Evolutionary conservation across 2,329 filamentous ascomycete genomes (phyloP).

Genomic region (Fusarium luffae): DNA sequence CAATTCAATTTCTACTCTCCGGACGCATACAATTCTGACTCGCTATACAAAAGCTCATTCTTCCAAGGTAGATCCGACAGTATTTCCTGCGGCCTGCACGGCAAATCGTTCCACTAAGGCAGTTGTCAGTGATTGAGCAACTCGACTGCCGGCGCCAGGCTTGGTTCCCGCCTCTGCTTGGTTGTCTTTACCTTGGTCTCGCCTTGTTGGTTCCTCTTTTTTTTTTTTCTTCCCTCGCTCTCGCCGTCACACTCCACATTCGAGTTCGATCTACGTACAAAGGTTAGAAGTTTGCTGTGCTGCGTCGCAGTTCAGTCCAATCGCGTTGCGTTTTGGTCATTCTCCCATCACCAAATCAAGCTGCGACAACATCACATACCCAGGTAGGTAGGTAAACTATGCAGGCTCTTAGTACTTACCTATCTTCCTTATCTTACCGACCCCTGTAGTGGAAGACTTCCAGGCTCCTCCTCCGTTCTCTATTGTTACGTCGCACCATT

Average conservation of each 20-base stretch:
- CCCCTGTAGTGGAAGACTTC: neutral
- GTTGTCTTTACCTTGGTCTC: constrained; percentile 24
- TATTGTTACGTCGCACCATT: constrained; percentile 31
- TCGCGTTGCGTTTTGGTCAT: constrained; percentile 5
- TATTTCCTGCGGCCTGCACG: constrained; percentile 14
- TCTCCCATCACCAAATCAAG: neutral
- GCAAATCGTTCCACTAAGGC: constrained; percentile 31
- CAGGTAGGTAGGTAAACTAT: neutral
- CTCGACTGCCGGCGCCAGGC: constrained; percentile 36
- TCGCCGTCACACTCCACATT: constrained; percentile 13
- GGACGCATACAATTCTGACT: constrained; percentile 30
- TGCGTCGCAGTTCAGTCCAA: constrained; percentile 14
- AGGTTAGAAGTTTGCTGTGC: neutral
- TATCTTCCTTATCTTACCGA: neutral
- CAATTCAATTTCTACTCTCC: constrained; percentile 36
- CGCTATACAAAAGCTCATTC: constrained; percentile 33
- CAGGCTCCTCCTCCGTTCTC: neutral
- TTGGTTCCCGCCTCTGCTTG: constrained; percentile 31
- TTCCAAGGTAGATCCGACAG: constrained; percentile 15
- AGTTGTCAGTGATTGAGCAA: constrained; percentile 22
- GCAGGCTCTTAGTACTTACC: neutral
- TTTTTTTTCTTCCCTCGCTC: neutral
- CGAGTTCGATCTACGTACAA: constrained; percentile 1
- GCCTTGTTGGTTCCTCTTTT: constrained; percentile 11
- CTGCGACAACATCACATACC: neutral